These are phyloP conservation scores for Irpex rosettiformis DNA, from an alignment of 1,284 basidiomycete species.

Conservation along the genomic window DNA sequence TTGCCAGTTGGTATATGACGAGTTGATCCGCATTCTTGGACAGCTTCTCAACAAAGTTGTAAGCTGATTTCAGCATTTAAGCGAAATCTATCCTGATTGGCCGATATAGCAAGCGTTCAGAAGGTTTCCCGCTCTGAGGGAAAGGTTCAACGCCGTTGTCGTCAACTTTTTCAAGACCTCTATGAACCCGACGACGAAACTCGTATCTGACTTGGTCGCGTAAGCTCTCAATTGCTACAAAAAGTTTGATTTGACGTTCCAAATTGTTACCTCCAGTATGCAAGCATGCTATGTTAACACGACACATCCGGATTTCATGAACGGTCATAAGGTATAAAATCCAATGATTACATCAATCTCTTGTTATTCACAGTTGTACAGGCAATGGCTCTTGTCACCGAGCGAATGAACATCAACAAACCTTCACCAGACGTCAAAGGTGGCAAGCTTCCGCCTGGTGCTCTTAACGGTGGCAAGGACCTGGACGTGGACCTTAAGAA, in stretches of 20 bases:
- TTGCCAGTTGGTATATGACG: constrained; percentile 93
- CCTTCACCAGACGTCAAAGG: constrained; percentile 71
- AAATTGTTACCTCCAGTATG: constrained; percentile 54
- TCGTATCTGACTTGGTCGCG: constrained; percentile 90
- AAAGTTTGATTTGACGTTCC: constrained; percentile 9
- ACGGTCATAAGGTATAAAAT: constrained; percentile 78
- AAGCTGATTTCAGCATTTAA: constrained; percentile 28
- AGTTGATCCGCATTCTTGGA: constrained; percentile 91
- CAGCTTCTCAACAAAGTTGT: constrained; percentile 90
- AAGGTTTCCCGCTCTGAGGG: constrained; percentile 90
- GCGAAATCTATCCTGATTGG: constrained; percentile 3
- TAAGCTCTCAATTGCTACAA: constrained; percentile 34
- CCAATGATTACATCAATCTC: neutral
- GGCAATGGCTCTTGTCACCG: constrained; percentile 89
- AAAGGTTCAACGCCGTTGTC: constrained; percentile 92
- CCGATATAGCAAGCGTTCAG: constrained; percentile 84
- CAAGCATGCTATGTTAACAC: constrained; percentile 98
- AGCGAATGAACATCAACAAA: constrained; percentile 80
- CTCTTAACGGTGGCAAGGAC: constrained; percentile 90
- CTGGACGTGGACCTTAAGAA: constrained; percentile 88
- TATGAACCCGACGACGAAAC: constrained; percentile 93
- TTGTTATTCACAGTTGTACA: constrained; percentile 24
- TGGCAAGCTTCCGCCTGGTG: constrained; percentile 63
- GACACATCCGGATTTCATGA: constrained; percentile 98
- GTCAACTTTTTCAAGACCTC: constrained; percentile 95